Evolutionary conservation across 176 grass and related monocot species (phyloP).

Genomic region (Lolium rigidum): DNA sequence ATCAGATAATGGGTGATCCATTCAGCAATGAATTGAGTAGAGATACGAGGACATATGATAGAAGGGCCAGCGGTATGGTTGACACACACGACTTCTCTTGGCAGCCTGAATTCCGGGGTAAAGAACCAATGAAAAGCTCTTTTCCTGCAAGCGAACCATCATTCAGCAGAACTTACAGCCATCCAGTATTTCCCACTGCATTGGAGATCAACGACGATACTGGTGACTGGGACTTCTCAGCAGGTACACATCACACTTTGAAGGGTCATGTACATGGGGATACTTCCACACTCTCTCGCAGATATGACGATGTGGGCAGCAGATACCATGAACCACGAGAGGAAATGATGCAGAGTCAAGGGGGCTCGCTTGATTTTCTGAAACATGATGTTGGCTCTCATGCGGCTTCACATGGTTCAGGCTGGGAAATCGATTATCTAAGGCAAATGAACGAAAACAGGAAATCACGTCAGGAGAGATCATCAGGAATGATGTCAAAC

Average conservation of each 20-base stretch:
- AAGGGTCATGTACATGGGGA: slow-evolving; percentile 32
- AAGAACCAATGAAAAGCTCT: slow-evolving; percentile 40
- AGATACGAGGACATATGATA: slow-evolving; percentile 49
- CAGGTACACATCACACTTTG: slow-evolving; percentile 32
- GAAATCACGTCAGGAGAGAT: slow-evolving; percentile 43
- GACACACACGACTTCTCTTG: slow-evolving; percentile 54
- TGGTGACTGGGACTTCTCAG: slow-evolving; percentile 49
- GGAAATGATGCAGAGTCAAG: slow-evolving; percentile 44
- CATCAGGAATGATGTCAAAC: slow-evolving; percentile 41
- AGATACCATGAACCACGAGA: slow-evolving; percentile 49
- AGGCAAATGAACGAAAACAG: slow-evolving; percentile 60
- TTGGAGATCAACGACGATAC: slow-evolving; percentile 59
- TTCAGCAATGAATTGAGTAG: slow-evolving; percentile 48
- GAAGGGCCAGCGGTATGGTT: slow-evolving; percentile 43
- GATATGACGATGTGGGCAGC: slow-evolving; percentile 40
- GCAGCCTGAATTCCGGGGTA: slow-evolving; percentile 40
- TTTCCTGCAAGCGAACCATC: slow-evolving; percentile 38
- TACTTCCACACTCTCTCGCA: slow-evolving; percentile 35
- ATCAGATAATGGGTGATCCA: slow-evolving; percentile 46
- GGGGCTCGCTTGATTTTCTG: slow-evolving; percentile 58
- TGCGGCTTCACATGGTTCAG: slow-evolving; percentile 48
- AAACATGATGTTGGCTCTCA: slow-evolving; percentile 44
- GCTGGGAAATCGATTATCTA: slow-evolving; percentile 70
- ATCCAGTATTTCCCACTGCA: slow-evolving; percentile 66
- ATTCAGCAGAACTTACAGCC: slow-evolving; percentile 35